phyloP scores from a whole-genome alignment of 2,329 filamentous ascomycete species.

The Calonectria naviculata region DNA sequence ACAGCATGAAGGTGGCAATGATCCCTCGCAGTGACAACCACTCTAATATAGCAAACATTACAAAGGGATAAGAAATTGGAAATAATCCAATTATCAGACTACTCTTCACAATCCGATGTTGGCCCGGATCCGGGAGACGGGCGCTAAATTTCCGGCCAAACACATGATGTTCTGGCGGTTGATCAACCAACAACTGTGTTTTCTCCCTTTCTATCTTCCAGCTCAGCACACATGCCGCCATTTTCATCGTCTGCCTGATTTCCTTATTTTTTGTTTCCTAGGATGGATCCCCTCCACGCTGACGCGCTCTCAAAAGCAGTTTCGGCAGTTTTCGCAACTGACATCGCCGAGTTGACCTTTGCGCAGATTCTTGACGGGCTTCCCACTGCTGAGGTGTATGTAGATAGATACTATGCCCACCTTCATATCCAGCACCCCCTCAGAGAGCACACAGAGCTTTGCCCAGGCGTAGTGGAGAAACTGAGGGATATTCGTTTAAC shows the following conservation, averaged over 20 bases:
- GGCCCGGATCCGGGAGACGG: background rate
- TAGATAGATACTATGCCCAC: background rate
- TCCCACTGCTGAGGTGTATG: background rate
- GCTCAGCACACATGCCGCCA: background rate
- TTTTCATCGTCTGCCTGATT: background rate
- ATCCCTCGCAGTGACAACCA: too few relatives aligned
- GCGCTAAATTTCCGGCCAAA: background rate
- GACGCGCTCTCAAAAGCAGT: constrained; percentile 5
- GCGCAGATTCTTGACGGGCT: constrained; percentile 20
- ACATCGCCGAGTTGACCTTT: constrained; percentile 10
- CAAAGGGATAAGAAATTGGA: too few relatives aligned
- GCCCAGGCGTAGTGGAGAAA: constrained; percentile 5
- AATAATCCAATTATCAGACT: too few relatives aligned
- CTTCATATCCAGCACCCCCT: constrained; percentile 3
- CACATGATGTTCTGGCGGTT: background rate
- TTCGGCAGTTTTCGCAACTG: constrained; percentile 11
- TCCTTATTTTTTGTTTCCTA: background rate
- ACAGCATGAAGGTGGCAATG: too few relatives aligned
- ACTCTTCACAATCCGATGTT: background rate
- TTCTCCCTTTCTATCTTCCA: background rate
- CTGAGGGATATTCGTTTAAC: constrained; percentile 1
- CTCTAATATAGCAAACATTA: too few relatives aligned
- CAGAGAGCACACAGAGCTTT: constrained; percentile 8
- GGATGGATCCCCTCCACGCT: background rate
- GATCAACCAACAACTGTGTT: too few relatives aligned